Conservation (phyloP, 176 grass and related monocot genomes). For the Oryza punctata region DNA sequence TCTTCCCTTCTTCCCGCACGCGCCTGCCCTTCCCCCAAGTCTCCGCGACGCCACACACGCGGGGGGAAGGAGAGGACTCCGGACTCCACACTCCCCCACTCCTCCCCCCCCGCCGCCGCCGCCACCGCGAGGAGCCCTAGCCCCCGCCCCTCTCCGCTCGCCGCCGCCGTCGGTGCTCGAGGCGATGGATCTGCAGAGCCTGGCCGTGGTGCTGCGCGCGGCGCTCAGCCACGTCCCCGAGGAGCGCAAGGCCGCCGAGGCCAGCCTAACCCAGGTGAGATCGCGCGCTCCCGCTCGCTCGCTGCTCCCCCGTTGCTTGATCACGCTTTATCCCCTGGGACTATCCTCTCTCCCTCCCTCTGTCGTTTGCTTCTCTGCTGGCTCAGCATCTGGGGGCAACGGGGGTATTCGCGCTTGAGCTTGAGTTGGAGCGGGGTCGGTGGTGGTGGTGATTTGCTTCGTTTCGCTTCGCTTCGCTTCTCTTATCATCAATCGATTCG, state of each 20-base stretch:
- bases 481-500: background rate
- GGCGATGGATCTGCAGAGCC: conserved; percentile 77
- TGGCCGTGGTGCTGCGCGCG: conserved; percentile 72
- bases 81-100: conserved; percentile 26
- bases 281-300: background rate
- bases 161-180: background rate
- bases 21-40: background rate
- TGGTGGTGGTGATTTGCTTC: background rate
- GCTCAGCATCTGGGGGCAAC: background rate
- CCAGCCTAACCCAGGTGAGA: conserved; percentile 80
- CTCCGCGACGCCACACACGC: conserved; percentile 28
- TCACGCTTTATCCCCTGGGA: background rate
- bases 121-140: no score
- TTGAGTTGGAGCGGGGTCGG: no score
- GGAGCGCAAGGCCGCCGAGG: conserved; percentile 82
- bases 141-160: background rate
- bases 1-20: no score
- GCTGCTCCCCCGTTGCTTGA: background rate
- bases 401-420: background rate
- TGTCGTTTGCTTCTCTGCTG: background rate
- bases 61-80: no score
- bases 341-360: background rate
- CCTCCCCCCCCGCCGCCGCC: background rate
- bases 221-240: conserved; percentile 84
- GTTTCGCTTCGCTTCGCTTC: background rate